phyloP scores from a whole-genome alignment of 2,329 filamentous ascomycete species.

The Verticillium zaregamsianum region DNA sequence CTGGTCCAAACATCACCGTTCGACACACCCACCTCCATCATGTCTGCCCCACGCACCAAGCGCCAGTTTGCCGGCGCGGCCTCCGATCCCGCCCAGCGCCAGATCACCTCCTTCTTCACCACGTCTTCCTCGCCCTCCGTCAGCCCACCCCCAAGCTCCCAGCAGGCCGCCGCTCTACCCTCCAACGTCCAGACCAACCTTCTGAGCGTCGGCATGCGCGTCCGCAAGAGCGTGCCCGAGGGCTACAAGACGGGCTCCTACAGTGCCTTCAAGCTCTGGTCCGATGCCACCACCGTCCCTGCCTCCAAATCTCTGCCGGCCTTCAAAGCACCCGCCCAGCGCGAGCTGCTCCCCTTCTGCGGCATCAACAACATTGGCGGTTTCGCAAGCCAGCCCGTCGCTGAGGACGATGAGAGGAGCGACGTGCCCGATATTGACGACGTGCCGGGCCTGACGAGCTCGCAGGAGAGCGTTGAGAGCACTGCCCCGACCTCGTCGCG shows the following conservation, averaged over 20 bases:
- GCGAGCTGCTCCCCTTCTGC: slow-evolving; percentile 76
- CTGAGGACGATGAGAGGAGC: slow-evolving; percentile 12
- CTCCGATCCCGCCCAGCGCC: slow-evolving; percentile 54
- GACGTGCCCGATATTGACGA: slow-evolving; percentile 31
- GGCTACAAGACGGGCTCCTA: slow-evolving; percentile 78
- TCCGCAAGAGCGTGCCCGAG: slow-evolving; percentile 88
- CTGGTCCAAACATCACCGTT: not conserved
- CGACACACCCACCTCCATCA: slow-evolving; percentile 19
- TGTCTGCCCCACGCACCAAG: slow-evolving; percentile 54
- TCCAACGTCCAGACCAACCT: slow-evolving; percentile 72
- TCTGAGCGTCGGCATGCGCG: slow-evolving; percentile 88
- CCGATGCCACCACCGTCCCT: slow-evolving; percentile 22
- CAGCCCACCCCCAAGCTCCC: slow-evolving; percentile 19
- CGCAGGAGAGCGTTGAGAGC: slow-evolving; percentile 48
- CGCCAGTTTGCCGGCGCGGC: slow-evolving; percentile 57
- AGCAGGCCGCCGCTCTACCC: slow-evolving; percentile 52
- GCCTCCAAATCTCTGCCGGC: not conserved
- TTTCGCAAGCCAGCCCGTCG: slow-evolving; percentile 53
- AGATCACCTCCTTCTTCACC: slow-evolving; percentile 61
- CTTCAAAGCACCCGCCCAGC: slow-evolving; percentile 22
- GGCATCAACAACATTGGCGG: slow-evolving; percentile 75
- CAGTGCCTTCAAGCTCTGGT: slow-evolving; percentile 49
- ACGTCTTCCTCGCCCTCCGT: slow-evolving; percentile 13
- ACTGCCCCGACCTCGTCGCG: slow-evolving; percentile 22
- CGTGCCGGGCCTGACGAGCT: slow-evolving; percentile 47